Evolutionary conservation across 2,329 filamentous ascomycete genomes (phyloP).

Genomic region (Colletotrichum sp.): DNA sequence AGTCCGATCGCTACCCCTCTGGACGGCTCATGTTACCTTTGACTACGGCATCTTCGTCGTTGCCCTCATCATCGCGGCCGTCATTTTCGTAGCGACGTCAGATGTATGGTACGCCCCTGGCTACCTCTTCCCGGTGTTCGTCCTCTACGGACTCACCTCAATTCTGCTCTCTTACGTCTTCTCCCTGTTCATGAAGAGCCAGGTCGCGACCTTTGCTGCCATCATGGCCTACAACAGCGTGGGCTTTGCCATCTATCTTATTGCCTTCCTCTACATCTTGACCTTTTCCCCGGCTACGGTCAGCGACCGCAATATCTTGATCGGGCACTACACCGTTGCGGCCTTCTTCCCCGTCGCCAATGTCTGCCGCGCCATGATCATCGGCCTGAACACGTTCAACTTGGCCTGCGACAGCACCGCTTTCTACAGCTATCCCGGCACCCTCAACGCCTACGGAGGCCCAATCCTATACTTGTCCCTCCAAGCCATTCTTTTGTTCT

Average conservation of each 20-base stretch:
- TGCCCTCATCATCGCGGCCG: constrained; percentile 69
- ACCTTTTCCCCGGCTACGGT: constrained; percentile 57
- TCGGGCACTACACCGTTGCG: constrained; percentile 78
- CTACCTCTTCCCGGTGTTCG: constrained; percentile 77
- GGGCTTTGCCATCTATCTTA: constrained; percentile 73
- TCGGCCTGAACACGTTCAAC: constrained; percentile 84
- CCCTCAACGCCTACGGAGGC: constrained; percentile 77
- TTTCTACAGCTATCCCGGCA: constrained; percentile 71
- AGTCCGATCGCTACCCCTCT: constrained; percentile 80
- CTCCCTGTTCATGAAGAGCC: constrained; percentile 78
- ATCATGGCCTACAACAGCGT: constrained; percentile 78
- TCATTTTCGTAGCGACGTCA: constrained; percentile 70
- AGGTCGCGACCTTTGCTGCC: constrained; percentile 84
- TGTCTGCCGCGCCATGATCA: constrained; percentile 74
- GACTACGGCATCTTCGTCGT: constrained; percentile 78
- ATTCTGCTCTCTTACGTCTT: constrained; percentile 80
- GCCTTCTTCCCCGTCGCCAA: constrained; percentile 78
- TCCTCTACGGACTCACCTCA: constrained; percentile 74
- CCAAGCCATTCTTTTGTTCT: constrained; percentile 74
- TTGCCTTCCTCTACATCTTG: constrained; percentile 64
- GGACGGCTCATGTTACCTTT: constrained; percentile 82
- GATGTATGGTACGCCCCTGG: constrained; percentile 77
- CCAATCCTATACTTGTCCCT: constrained; percentile 83
- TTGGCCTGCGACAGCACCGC: constrained; percentile 72
- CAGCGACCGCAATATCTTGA: constrained; percentile 67